Evolutionary conservation across 1,284 basidiomycete genomes (phyloP), one percentile per base, ranked within the genome.

Genomic region (Sphagnurus paluster): DNA sequence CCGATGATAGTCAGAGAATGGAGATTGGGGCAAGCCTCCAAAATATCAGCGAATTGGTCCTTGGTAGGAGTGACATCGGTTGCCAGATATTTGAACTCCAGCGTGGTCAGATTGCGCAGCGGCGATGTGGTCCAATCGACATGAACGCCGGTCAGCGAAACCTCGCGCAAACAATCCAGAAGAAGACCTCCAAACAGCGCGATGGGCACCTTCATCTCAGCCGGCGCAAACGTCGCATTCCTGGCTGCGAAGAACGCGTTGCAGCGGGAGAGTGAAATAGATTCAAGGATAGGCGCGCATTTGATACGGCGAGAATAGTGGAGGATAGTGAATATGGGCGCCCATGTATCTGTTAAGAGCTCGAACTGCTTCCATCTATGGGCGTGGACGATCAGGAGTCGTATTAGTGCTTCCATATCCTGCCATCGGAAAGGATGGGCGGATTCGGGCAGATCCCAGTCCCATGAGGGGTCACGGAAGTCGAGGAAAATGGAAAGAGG

Each of bases 311-410:
- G 56, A 3, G 71, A 70, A 35, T 61, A 63, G 35, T 62, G 63
- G 6, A 82, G 67, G 52, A 82, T 79, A 4, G 68, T 62, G 52
- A 72, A 72, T 5, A 81, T 72, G 10, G 79, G 79, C 4, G 65
- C 65, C 79, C 79, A 82, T 3, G 76, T 81, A 49, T 81, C 79
- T 1, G 76, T 70, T 33, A 77, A 60, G 19, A 82, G 60, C 43
- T 75, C 70, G 36, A 81, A 42, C 7, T 51, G 60, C 38, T 64
- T 61, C 79, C 79, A 82, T 36, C 76, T 70, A 11, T 53, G 40
- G 8, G 67, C 65, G 13, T 75, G 72, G 10, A 69, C 68, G 7
- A 74, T 50, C 9, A 82, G 61, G 24, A 74, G 58, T 10, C 62
- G 65, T 45, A 80, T 61, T 19, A 77, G 55, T 5, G 57, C 48